A percentile compares a stretch with the other conserved stretches of the same genome.
These are phyloP conservation scores for Madurella mycetomatis DNA, from an alignment of 2,329 filamentous ascomycete species.

Conservation along the genomic window DNA sequence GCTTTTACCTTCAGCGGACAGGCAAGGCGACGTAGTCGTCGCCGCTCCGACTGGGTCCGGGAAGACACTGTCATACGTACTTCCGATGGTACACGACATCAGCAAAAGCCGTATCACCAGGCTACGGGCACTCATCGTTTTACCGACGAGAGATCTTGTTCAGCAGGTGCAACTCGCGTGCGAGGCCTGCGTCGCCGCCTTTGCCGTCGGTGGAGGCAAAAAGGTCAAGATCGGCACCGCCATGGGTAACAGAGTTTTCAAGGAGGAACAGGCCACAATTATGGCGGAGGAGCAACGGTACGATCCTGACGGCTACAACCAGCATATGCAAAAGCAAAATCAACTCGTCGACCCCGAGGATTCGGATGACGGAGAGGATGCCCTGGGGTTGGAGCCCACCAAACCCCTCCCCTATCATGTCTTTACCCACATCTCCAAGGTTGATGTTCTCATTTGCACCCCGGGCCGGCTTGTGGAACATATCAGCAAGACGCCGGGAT, in stretches of 20 bases:
- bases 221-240: conserved; percentile 76
- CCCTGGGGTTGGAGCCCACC: conserved; percentile 33
- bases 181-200: conserved; percentile 65
- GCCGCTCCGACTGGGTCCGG: conserved; percentile 93
- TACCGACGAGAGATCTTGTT: conserved; percentile 88
- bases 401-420: conserved; percentile 57
- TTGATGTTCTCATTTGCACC: conserved; percentile 87
- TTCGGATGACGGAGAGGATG: conserved; percentile 42
- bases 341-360: conserved; percentile 43
- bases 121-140: conserved; percentile 75
- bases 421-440: conserved; percentile 61
- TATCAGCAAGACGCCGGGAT: conserved; percentile 76
- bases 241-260: conserved; percentile 73
- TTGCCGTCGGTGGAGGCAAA: conserved; percentile 52
- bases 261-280: conserved; percentile 52
- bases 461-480: conserved; percentile 91
- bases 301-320: conserved; percentile 56
- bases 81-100: conserved; percentile 78
- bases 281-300: conserved; percentile 52
- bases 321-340: conserved; percentile 31
- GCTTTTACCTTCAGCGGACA: conserved; percentile 61
- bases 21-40: conserved; percentile 76
- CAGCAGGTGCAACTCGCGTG: conserved; percentile 77
- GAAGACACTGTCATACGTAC: conserved; percentile 86
- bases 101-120: conserved; percentile 59